Conservation (phyloP, 257 asterid species). For the Capsicum pubescens region DNA sequence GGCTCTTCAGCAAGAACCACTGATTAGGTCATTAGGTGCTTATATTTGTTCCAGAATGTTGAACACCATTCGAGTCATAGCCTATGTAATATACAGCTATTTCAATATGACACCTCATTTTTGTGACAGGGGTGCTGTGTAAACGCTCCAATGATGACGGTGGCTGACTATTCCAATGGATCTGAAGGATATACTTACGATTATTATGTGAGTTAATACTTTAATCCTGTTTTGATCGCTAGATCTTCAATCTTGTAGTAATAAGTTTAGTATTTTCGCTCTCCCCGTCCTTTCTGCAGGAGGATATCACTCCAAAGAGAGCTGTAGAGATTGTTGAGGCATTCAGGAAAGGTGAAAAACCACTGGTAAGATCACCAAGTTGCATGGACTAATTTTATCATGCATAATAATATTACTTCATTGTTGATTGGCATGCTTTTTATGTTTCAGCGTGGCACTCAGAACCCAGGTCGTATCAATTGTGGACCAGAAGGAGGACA, state of each 20-base stretch:
- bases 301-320: slow-evolving; percentile 81
- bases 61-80: neutral
- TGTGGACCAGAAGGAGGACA: slow-evolving; percentile 95
- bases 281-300: slow-evolving; percentile 51
- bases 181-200: slow-evolving; percentile 90
- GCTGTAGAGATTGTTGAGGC: slow-evolving; percentile 97
- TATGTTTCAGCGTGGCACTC: slow-evolving; percentile 84
- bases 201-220: slow-evolving; percentile 66
- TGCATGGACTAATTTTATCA: slow-evolving; percentile 13
- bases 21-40: neutral
- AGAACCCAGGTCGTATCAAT: slow-evolving; percentile 76
- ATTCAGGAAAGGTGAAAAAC: slow-evolving; percentile 88
- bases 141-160: slow-evolving; percentile 99
- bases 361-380: slow-evolving; percentile 62
- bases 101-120: neutral
- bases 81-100: neutral
- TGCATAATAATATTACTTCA: neutral
- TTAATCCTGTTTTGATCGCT: neutral
- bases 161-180: slow-evolving; percentile 95
- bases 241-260: neutral
- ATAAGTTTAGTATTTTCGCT: neutral
- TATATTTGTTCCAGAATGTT: slow-evolving; percentile 1
- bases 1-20: neutral
- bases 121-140: slow-evolving; percentile 84
- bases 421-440: slow-evolving; percentile 24